A percentile compares a stretch with the other conserved stretches of the same genome.
These are phyloP conservation scores for Colletotrichum chrysophilum DNA, from an alignment of 2,329 filamentous ascomycete species.

Conservation along the genomic window DNA sequence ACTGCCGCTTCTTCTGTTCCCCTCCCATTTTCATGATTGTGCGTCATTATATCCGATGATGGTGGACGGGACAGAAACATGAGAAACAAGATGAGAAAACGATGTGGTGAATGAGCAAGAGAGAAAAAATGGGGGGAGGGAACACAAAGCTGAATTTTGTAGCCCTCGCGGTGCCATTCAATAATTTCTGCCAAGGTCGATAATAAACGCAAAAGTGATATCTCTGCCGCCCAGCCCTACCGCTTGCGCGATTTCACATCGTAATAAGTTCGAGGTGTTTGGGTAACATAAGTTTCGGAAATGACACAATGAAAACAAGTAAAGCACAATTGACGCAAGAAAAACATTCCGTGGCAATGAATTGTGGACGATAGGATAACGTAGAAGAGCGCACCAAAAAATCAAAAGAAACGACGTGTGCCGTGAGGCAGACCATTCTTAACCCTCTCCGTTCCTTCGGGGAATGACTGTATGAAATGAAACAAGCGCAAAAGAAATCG, in stretches of 20 bases:
- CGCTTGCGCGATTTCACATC: conserved; percentile 15
- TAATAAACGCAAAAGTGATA: neutral
- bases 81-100: neutral
- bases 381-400: conserved; percentile 3
- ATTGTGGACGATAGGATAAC: neutral
- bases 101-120: neutral
- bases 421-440: conserved; percentile 42
- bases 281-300: neutral
- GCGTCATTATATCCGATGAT: neutral
- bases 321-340: neutral
- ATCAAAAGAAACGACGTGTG: conserved; percentile 28
- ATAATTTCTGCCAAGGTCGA: neutral
- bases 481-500: neutral
- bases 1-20: neutral
- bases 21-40: neutral
- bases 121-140: neutral
- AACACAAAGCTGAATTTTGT: neutral
- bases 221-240: conserved; percentile 8
- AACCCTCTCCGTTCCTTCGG: conserved; percentile 25
- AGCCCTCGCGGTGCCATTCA: neutral
- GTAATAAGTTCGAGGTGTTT: conserved; percentile 5
- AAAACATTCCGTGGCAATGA: neutral
- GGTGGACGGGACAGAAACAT: neutral
- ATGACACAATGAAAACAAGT: neutral
- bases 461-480: conserved; percentile 20